These are phyloP conservation scores for Plectosphaerella plurivora DNA, from an alignment of 2,329 filamentous ascomycete species.

Conservation along the genomic window DNA sequence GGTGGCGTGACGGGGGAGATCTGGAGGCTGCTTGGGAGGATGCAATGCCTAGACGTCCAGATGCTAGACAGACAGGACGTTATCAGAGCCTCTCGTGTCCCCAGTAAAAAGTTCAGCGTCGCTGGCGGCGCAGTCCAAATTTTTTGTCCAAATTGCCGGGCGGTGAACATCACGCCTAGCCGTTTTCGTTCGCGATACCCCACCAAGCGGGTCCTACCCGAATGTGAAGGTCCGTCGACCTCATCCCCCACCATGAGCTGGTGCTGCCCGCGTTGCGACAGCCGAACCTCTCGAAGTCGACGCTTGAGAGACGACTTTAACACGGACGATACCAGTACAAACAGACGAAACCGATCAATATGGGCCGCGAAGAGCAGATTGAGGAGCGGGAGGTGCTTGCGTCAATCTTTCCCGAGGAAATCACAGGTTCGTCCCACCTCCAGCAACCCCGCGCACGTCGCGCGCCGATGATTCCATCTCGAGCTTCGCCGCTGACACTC, in stretches of 20 bases:
- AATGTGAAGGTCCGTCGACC: too few species aligned
- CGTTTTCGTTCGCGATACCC: conserved; percentile 1
- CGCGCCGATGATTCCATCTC: not conserved
- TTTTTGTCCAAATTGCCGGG: conserved; percentile 26
- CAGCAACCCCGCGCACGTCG: conserved; percentile 8
- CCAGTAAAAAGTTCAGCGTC: conserved; percentile 1
- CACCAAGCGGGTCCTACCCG: conserved; percentile 7
- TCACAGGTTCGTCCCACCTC: conserved; percentile 60
- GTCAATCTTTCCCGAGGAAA: conserved; percentile 97
- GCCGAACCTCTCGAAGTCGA: too few species aligned
- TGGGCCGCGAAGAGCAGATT: conserved; percentile 80
- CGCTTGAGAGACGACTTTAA: too few species aligned
- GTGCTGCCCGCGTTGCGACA: too few species aligned
- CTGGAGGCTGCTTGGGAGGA: conserved; percentile 3
- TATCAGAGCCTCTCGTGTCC: not conserved
- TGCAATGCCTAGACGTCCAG: conserved; percentile 3
- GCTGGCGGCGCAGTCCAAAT: conserved; percentile 8
- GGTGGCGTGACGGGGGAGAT: not conserved
- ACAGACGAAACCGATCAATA: conserved; percentile 22
- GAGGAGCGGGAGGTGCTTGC: conserved; percentile 98
- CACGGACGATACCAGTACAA: too few species aligned
- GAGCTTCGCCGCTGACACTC: conserved; percentile 3
- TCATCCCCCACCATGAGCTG: too few species aligned
- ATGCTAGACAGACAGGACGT: not conserved
- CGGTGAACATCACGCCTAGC: conserved; percentile 22